Evolutionary conservation across 108 stramenopile species (phyloP), one percentile per base, ranked within the genome.

Genomic region (Fistulifera pelliculosa): DNA sequence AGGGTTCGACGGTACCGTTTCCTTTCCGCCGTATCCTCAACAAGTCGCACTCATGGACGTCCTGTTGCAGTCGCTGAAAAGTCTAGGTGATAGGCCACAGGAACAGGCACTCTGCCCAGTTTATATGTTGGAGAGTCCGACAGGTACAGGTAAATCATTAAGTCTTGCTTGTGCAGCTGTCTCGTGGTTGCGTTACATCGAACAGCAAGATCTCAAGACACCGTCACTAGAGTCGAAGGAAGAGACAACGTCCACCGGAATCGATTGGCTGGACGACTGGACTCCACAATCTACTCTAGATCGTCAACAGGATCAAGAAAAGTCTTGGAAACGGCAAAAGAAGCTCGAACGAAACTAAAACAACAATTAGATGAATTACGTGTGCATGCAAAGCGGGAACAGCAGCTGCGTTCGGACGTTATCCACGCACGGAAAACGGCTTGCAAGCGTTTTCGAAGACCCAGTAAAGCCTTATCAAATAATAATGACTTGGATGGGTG

Each of bases 141-240:
- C 89, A 10, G 89, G 89, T 17, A 91, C 89, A 1, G 89, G 89
- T 1, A 91, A 91, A 41, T 74, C 71, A 18, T 49, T 91, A 15
- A 79, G 77, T 15, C 58, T 91, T 66, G 89, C 85, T 6, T 87
- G 85, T 60, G 74, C 85, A 15, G 64, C 83, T 41, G 43, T 91
- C 59, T 76, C 81, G 0, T 91, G 89, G 89, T 56, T 91, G 23
- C 54, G 78, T 18, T 73, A 85, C 58, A 44, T 64, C 21, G 75
- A 83, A 68, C 25, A 47, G 11, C 45, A 22, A 5, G 75, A 79
- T 67, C 43, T 70, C 22, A n/a, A n/a, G 49, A 31, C 24, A 25
- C 54, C 16, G 17, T 6, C 6, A 8, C 19, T 10, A 8, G 19
- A 5, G 21, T 6, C 31, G 31, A 3, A 35, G 31, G 31, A 35